A percentile compares a stretch with the other conserved stretches of the same genome.
phyloP scores from a whole-genome alignment of 2,329 filamentous ascomycete genomes.

The Botryotinia narcissicola region DNA sequence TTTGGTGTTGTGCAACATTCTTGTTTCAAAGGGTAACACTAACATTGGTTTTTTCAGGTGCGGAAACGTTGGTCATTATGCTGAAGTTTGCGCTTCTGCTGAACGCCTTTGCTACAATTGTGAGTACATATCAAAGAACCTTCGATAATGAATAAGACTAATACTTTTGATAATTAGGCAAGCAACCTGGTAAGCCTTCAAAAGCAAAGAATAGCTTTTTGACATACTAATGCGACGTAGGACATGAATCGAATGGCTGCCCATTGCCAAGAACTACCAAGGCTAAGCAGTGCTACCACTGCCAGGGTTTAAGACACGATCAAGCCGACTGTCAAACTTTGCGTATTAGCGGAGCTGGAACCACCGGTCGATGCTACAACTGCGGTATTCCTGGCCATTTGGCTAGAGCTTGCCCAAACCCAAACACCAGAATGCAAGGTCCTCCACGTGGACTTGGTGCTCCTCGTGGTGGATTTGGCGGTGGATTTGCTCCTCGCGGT shows the following conservation, averaged over 20 bases:
- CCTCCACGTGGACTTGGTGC: conserved; percentile 66
- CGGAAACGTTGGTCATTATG: conserved; percentile 77
- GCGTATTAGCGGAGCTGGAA: conserved; percentile 78
- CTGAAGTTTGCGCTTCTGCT: conserved; percentile 93
- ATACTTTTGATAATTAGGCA: conserved; percentile 51
- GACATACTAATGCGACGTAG: conserved; percentile 41
- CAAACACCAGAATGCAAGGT: conserved; percentile 50
- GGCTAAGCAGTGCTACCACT: conserved; percentile 99
- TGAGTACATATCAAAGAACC: conserved; percentile 47
- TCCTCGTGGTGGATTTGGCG: conserved; percentile 67
- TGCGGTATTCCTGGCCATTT: conserved; percentile 92
- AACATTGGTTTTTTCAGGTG: conserved; percentile 40
- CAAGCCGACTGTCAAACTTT: conserved; percentile 98
- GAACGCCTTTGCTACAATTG: conserved; percentile 99
- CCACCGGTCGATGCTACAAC: conserved; percentile 91
- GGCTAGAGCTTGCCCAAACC: conserved; percentile 83
- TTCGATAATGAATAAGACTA: conserved; percentile 11
- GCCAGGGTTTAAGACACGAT: conserved; percentile 96
- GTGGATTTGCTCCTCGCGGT: conserved; percentile 65
- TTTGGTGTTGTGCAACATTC: neutral
- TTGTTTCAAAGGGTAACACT: conserved; percentile 12
- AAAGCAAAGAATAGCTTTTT: neutral
- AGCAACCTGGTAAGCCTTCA: conserved; percentile 65
- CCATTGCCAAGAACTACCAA: conserved; percentile 95
- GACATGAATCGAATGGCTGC: conserved; percentile 97